These are phyloP conservation scores for Pholiota microspora DNA, from an alignment of 768 basidiomycete species.

Conservation along the genomic window DNA sequence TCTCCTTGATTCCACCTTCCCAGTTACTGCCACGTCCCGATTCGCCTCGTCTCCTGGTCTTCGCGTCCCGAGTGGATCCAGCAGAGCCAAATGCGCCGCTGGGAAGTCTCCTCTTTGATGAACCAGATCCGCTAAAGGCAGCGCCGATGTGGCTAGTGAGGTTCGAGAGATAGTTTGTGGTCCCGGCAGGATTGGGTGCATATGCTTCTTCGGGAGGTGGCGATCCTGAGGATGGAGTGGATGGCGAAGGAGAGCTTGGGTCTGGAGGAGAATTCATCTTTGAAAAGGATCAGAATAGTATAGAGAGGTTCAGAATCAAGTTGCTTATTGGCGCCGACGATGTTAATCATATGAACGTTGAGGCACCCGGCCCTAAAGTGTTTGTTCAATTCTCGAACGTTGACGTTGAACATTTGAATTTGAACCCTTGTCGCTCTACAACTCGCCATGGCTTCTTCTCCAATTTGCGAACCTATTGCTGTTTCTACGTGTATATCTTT, in stretches of 20 bases:
- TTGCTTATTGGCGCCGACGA: too few species aligned
- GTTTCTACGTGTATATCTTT: too few species aligned
- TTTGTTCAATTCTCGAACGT: too few species aligned
- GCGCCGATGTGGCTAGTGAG: conserved; percentile 34
- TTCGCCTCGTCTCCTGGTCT: conserved; percentile 49
- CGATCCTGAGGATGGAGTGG: conserved; percentile 41
- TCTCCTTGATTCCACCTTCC: conserved; percentile 26
- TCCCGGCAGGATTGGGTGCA: conserved; percentile 11
- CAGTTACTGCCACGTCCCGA: conserved; percentile 21
- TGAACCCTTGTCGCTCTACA: too few species aligned
- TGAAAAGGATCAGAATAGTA: too few species aligned
- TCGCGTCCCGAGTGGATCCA: conserved; percentile 46
- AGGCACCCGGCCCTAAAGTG: too few species aligned
- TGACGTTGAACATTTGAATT: too few species aligned
- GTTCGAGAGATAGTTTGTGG: conserved; percentile 24
- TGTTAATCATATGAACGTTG: too few species aligned
- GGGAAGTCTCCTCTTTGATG: conserved; percentile 53
- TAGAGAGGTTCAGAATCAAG: too few species aligned
- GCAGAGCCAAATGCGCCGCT: conserved; percentile 40
- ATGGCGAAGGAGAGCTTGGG: conserved; percentile 35
- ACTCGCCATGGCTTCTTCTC: too few species aligned
- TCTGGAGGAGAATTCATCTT: conserved; percentile 47
- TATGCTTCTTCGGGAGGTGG: conserved; percentile 40
- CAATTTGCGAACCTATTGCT: too few species aligned
- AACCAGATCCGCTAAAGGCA: conserved; percentile 25